Percentiles rank a stretch among this genome's conserved stretches.
Evolutionary conservation across 768 basidiomycete species (phyloP).

Genomic region (Auricularia sp.): DNA sequence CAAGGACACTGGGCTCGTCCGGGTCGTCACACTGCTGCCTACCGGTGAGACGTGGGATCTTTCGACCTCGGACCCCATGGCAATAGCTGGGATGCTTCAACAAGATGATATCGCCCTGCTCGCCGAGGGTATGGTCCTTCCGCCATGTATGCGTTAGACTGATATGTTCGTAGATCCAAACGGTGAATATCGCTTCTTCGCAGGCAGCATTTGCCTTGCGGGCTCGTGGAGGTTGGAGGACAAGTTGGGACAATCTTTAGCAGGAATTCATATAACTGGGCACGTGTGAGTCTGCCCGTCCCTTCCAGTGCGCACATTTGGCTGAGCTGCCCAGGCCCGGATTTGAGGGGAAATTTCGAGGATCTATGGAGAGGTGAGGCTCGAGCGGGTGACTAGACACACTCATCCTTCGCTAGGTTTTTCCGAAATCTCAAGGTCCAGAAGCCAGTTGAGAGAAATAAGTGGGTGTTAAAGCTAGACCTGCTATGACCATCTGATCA

Average conservation of each 20-base stretch:
- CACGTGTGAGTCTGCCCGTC: constrained; percentile 39
- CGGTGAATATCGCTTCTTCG: constrained; percentile 66
- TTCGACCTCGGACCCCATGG: constrained; percentile 47
- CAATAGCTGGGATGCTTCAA: constrained; percentile 51
- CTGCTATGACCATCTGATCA: constrained; percentile 4
- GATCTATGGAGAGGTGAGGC: background rate
- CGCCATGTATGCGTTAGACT: background rate
- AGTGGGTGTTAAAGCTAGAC: constrained; percentile 39
- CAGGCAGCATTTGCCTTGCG: constrained; percentile 55
- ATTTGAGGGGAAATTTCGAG: background rate
- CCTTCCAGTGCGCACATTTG: constrained; percentile 39
- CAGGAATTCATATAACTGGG: constrained; percentile 62
- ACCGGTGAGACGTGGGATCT: constrained; percentile 41
- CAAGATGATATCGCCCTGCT: constrained; percentile 24
- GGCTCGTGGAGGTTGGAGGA: constrained; percentile 70
- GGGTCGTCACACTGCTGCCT: constrained; percentile 41
- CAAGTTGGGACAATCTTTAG: constrained; percentile 62
- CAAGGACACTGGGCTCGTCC: constrained; percentile 36
- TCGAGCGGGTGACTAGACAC: constrained; percentile 40
- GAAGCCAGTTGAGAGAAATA: constrained; percentile 63
- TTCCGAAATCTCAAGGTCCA: constrained; percentile 57
- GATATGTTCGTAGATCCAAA: constrained; percentile 38
- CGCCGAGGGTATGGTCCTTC: constrained; percentile 13
- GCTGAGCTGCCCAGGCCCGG: background rate
- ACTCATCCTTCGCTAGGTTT: constrained; percentile 56